phyloP scores from a whole-genome alignment of 371 early-diverging fungal genomes.

The Parasitella parasitica region DNA sequence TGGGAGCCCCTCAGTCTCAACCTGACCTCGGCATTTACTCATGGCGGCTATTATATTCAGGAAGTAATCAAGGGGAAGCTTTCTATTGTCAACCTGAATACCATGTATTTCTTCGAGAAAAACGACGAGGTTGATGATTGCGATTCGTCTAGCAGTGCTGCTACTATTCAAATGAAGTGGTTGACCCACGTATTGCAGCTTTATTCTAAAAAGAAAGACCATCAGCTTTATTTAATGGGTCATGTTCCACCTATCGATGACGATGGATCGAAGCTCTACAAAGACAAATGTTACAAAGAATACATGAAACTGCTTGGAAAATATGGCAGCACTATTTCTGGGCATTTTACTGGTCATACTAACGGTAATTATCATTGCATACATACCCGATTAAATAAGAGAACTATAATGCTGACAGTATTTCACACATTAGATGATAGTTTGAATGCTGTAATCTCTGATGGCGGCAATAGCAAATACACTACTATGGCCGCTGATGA shows the following conservation, averaged over 20 bases:
- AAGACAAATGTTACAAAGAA: conserved; percentile 28
- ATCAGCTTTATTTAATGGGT: conserved; percentile 39
- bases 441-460: conserved; percentile 15
- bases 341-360: conserved; percentile 57
- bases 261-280: conserved; percentile 20
- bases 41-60: conserved; percentile 30
- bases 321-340: conserved; percentile 40
- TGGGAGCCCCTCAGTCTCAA: conserved; percentile 33
- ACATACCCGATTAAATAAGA: too few species aligned
- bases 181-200: conserved; percentile 15
- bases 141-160: conserved; percentile 19
- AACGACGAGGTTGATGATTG: conserved; percentile 30
- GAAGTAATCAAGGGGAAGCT: conserved; percentile 19
- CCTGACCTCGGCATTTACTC: conserved; percentile 15
- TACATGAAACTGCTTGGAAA: conserved; percentile 47
- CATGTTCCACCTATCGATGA: conserved; percentile 56
- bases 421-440: conserved; percentile 14
- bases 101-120: conserved; percentile 31
- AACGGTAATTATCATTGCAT: conserved; percentile 21
- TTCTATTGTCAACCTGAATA: conserved; percentile 24
- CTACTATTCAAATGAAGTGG: conserved; percentile 37
- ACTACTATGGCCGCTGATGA: conserved; percentile 7
- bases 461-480: neutral
- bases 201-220: conserved; percentile 1
- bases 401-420: neutral